These are phyloP conservation scores for Trichoderma asperelloides DNA, from an alignment of 495 filamentous ascomycete genomes.

Conservation along the genomic window DNA sequence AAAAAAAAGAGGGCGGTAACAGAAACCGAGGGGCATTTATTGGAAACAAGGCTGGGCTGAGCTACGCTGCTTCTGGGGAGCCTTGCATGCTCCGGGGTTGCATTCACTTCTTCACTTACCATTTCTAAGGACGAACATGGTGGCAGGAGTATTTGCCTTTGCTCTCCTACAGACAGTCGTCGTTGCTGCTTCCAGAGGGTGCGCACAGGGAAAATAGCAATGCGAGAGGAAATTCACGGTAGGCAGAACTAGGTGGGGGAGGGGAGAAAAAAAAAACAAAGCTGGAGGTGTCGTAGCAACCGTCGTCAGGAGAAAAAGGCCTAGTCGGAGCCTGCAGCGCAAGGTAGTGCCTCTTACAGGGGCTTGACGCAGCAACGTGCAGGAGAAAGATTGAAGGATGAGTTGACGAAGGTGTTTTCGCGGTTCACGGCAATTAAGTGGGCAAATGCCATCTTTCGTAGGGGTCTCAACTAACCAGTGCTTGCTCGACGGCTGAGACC, in stretches of 20 bases:
- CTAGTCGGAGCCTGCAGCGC: not conserved
- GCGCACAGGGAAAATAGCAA: not conserved
- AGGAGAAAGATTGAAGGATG: too few relatives aligned
- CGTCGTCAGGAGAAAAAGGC: not conserved
- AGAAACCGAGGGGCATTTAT: not conserved
- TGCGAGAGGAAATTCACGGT: not conserved
- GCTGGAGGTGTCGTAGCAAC: slow-evolving; percentile 5
- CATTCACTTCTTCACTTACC: slow-evolving; percentile 6
- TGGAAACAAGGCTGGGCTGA: not conserved
- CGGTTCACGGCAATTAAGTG: not conserved
- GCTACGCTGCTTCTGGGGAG: not conserved
- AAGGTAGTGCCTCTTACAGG: not conserved
- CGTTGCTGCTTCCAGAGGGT: not conserved
- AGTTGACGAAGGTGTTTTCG: not conserved
- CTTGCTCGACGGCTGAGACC: not conserved
- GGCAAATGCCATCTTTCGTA: too few relatives aligned
- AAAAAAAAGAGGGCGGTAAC: not conserved
- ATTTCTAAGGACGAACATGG: slow-evolving; percentile 13
- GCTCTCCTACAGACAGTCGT: not conserved
- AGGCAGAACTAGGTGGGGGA: not conserved
- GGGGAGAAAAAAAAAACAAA: not conserved
- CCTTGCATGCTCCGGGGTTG: not conserved
- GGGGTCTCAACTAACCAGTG: too few relatives aligned
- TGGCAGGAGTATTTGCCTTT: slow-evolving; percentile 1
- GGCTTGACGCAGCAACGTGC: too few relatives aligned